These are phyloP conservation scores for Crotalaria pallida DNA, from an alignment of 306 rosid species.

Conservation along the genomic window DNA sequence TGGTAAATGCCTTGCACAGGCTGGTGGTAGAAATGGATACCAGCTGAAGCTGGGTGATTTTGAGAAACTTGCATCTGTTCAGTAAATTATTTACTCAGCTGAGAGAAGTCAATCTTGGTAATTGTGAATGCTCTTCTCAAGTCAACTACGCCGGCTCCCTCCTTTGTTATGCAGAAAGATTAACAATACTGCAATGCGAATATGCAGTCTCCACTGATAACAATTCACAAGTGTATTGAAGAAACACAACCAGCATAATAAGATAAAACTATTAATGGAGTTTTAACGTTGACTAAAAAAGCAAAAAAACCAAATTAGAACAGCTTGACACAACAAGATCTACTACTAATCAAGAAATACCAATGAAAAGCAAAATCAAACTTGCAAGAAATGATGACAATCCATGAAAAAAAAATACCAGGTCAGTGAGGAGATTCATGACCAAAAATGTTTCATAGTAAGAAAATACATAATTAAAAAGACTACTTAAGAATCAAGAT, in stretches of 20 bases:
- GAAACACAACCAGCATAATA: conserved; percentile 32
- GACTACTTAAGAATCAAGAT: too few species aligned
- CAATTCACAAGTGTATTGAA: not conserved
- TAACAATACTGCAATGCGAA: too few species aligned
- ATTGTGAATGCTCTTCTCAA: not conserved
- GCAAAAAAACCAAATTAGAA: not conserved
- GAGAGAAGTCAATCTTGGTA: not conserved
- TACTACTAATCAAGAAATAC: not conserved
- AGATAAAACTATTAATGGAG: not conserved
- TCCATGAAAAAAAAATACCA: not conserved
- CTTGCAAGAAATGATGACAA: not conserved
- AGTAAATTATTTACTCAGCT: conserved; percentile 1
- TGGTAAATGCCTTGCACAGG: conserved; percentile 48
- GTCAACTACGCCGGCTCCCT: not conserved
- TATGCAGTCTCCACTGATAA: not conserved
- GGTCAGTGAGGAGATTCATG: not conserved
- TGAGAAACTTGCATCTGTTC: conserved; percentile 54
- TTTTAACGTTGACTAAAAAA: not conserved
- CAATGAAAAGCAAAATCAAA: not conserved
- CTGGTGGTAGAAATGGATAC: conserved; percentile 44
- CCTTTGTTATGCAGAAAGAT: too few species aligned
- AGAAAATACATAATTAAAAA: not conserved
- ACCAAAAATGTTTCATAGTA: not conserved
- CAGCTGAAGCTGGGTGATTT: conserved; percentile 34
- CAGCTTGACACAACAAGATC: not conserved